Percentiles rank a stretch among this genome's conserved stretches.
phyloP scores from a whole-genome alignment of 805 yeast species.

The Kurtzmaniella cleridarum region DNA sequence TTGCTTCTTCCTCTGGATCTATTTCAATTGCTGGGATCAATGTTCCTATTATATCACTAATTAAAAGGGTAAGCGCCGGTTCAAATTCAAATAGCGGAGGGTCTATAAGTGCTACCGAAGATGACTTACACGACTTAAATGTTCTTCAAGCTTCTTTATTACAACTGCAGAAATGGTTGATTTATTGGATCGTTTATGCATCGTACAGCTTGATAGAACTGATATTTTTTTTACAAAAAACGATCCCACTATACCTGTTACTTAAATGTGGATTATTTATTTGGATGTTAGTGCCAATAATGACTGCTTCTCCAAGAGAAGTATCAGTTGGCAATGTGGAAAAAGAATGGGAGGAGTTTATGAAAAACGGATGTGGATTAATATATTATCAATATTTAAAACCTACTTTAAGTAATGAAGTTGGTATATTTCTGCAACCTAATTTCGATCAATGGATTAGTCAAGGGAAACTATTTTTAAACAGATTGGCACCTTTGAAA shows the following conservation, averaged over 20 bases:
- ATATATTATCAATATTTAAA: conserved; percentile 20
- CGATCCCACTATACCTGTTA: conserved; percentile 54
- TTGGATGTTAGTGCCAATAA: conserved; percentile 56
- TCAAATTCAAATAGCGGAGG: conserved; percentile 6
- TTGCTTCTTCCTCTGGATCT: conserved; percentile 22
- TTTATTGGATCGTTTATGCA: conserved; percentile 63
- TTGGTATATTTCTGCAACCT: conserved; percentile 3
- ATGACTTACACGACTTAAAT: conserved; percentile 6
- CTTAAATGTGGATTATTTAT: conserved; percentile 42
- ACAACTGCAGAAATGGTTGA: conserved; percentile 35
- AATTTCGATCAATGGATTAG: no score
- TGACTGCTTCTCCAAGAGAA: conserved; percentile 7
- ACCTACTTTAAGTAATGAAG: conserved; percentile 24
- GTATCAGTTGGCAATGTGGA: conserved; percentile 5
- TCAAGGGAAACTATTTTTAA: no score
- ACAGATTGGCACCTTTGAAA: no score
- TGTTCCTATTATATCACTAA: conserved; percentile 33
- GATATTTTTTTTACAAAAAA: conserved; percentile 37
- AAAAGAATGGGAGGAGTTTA: conserved; percentile 23
- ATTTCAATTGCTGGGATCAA: conserved; percentile 34
- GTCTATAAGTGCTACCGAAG: conserved; percentile 7
- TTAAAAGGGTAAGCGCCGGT: conserved; percentile 22
- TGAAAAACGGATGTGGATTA: conserved; percentile 28
- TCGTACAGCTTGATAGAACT: conserved; percentile 34
- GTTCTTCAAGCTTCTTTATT: conserved; percentile 19